Evolutionary conservation across 306 rosid genomes (phyloP).

Genomic region (Erythrophleum fordii): DNA sequence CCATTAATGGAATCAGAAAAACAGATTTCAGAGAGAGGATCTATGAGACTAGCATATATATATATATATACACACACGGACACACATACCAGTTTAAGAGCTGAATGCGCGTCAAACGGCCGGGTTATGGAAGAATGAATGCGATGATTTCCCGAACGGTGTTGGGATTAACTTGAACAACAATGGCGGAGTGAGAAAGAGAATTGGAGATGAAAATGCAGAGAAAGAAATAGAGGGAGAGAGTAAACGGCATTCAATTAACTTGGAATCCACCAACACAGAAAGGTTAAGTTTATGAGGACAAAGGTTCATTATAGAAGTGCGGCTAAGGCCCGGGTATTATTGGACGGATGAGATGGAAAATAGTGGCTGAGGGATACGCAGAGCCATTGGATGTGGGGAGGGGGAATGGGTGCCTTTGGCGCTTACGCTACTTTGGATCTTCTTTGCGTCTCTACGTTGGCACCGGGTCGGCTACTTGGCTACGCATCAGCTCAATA

Average conservation of each 20-base stretch:
- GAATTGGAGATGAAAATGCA: slow-evolving; percentile 16
- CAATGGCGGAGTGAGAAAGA: slow-evolving; percentile 30
- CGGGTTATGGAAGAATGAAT: slow-evolving; percentile 28
- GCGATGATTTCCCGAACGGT: background rate
- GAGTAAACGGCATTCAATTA: slow-evolving; percentile 58
- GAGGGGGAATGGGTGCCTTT: slow-evolving; percentile 61
- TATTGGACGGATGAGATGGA: slow-evolving; percentile 58
- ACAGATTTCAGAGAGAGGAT: background rate
- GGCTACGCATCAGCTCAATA: slow-evolving; percentile 57
- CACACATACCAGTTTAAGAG: background rate
- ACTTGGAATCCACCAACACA: slow-evolving; percentile 57
- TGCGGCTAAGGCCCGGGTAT: slow-evolving; percentile 12
- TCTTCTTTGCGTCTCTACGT: slow-evolving; percentile 69
- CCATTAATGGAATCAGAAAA: background rate
- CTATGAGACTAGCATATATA: background rate
- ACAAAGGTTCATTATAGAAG: slow-evolving; percentile 48
- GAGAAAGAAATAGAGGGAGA: slow-evolving; percentile 24
- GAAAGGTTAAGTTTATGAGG: slow-evolving; percentile 46
- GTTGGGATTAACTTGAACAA: slow-evolving; percentile 1
- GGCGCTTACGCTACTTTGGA: slow-evolving; percentile 94
- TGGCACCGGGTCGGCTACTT: slow-evolving; percentile 75
- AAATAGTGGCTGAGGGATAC: slow-evolving; percentile 53
- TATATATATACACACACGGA: no score
- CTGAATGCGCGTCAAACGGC: slow-evolving; percentile 15
- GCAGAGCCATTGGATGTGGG: slow-evolving; percentile 50